Conservation (phyloP, 2,329 filamentous ascomycete genomes). For the Claviceps pazoutovae region DNA sequence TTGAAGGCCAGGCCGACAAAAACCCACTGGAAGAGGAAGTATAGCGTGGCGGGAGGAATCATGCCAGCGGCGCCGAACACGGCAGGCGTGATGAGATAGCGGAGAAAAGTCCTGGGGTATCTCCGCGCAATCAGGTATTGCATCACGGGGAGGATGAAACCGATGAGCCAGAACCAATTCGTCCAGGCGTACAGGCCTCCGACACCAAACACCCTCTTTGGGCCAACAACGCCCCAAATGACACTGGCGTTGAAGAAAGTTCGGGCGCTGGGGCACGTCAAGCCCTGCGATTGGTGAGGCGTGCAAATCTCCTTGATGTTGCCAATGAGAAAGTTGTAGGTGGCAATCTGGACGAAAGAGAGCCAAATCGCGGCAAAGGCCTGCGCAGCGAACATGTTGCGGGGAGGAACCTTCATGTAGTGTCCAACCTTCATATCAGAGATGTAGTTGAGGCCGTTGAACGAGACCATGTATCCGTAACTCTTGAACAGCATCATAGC, state of each 20-base stretch:
- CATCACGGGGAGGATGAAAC: constrained; percentile 28
- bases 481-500: constrained; percentile 35
- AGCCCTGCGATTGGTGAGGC: constrained; percentile 29
- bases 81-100: constrained; percentile 36
- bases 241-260: constrained; percentile 46
- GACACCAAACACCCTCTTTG: constrained; percentile 17
- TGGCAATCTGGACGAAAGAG: constrained; percentile 20
- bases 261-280: constrained; percentile 39
- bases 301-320: constrained; percentile 39
- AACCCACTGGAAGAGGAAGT: constrained; percentile 40
- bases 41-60: constrained; percentile 38
- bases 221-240: constrained; percentile 44
- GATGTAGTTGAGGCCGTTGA: constrained; percentile 29
- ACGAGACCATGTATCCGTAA: constrained; percentile 28
- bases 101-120: constrained; percentile 20
- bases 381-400: constrained; percentile 31
- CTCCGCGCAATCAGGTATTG: constrained; percentile 32
- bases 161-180: constrained; percentile 40
- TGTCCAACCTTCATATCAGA: constrained; percentile 35
- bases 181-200: constrained; percentile 25
- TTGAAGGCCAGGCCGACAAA: constrained; percentile 41
- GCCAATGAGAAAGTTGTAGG: constrained; percentile 23
- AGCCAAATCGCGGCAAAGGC: constrained; percentile 22
- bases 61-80: constrained; percentile 33
- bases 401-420: constrained; percentile 37